Conservation (phyloP, 2,329 filamentous ascomycete genomes). For the Alternaria ventricosa region DNA sequence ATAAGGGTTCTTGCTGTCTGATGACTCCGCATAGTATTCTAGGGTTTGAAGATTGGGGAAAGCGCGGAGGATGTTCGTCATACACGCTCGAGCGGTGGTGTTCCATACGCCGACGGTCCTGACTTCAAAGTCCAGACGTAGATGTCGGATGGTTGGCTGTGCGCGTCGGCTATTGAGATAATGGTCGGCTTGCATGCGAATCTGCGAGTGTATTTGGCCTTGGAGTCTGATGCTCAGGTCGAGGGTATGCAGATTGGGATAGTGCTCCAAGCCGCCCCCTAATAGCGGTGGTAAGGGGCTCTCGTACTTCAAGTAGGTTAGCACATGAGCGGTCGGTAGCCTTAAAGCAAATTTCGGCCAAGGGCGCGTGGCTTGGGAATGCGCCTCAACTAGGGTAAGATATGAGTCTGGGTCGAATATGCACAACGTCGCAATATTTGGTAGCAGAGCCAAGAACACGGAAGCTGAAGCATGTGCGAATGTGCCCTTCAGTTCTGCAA, state of each 20-base stretch:
- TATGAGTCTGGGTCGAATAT: background rate
- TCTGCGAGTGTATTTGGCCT: too few relatives aligned
- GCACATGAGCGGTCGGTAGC: background rate
- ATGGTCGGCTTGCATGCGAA: background rate
- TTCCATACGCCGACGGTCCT: conserved; percentile 17
- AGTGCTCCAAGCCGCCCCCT: background rate
- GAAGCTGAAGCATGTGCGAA: background rate
- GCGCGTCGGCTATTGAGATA: background rate
- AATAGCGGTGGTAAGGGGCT: background rate
- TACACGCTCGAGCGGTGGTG: background rate
- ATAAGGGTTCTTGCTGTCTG: conserved; percentile 17
- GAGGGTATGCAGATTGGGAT: background rate
- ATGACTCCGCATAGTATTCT: conserved; percentile 18
- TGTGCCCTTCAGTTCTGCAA: background rate
- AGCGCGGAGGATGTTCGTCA: conserved; percentile 5
- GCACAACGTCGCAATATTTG: conserved; percentile 14
- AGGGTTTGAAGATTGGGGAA: conserved; percentile 11
- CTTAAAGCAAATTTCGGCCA: background rate
- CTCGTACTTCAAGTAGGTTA: conserved; percentile 3
- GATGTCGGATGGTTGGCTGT: conserved; percentile 5
- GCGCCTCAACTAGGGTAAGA: background rate
- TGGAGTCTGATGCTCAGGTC: conserved; percentile 5
- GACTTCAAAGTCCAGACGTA: conserved; percentile 22
- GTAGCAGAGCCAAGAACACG: conserved; percentile 5
- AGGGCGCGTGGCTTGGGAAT: background rate